phyloP scores from a whole-genome alignment of 805 yeast genomes.

The Ogataea pignaliae region DNA sequence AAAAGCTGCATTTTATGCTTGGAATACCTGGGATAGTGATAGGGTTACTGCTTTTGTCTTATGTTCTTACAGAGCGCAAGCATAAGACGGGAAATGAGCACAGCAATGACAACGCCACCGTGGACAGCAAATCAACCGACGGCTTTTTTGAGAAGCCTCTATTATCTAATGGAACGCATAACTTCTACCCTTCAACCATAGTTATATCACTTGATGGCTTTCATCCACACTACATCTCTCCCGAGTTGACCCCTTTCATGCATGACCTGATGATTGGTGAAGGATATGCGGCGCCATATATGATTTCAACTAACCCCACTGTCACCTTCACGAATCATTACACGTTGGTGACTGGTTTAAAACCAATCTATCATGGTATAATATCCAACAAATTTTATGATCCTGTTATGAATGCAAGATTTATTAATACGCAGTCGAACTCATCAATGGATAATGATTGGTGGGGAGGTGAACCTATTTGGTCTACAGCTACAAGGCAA shows the following conservation, averaged over 20 bases:
- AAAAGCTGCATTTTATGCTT: conserved; percentile 2
- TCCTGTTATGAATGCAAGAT: conserved; percentile 47
- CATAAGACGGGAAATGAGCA: conserved; percentile 1
- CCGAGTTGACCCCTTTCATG: conserved; percentile 64
- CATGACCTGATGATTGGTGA: conserved; percentile 49
- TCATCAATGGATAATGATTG: conserved; percentile 51
- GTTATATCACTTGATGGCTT: conserved; percentile 83
- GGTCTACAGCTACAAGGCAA: conserved; percentile 70
- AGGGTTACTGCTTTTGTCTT: no score
- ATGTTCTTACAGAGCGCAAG: conserved; percentile 1
- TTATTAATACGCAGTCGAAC: conserved; percentile 56
- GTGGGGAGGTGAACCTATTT: conserved; percentile 92
- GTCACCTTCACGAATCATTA: conserved; percentile 91
- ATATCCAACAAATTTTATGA: conserved; percentile 80
- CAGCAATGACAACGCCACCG: background rate
- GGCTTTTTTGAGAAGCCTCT: conserved; percentile 14
- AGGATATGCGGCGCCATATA: conserved; percentile 72
- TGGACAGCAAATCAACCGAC: no score
- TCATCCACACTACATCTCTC: conserved; percentile 80
- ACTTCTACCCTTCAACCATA: conserved; percentile 74
- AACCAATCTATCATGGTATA: conserved; percentile 82
- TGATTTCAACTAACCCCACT: conserved; percentile 85
- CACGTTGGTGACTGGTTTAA: conserved; percentile 82
- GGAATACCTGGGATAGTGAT: no score
- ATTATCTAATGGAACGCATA: conserved; percentile 58